These are phyloP conservation scores for Hanseniaspora osmophila DNA, from an alignment of 805 yeast species.

Conservation along the genomic window DNA sequence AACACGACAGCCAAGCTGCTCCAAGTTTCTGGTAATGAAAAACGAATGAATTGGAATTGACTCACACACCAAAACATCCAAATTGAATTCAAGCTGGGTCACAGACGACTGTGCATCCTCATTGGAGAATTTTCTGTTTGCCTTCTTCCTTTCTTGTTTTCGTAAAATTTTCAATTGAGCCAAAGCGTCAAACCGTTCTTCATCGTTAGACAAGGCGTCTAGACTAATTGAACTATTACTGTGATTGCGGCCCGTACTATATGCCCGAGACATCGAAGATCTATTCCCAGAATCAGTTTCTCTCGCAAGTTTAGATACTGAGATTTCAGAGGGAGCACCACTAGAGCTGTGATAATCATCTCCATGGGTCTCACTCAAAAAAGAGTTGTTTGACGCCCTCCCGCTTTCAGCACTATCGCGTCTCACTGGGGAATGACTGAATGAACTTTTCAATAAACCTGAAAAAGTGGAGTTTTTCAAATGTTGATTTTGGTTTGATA, in stretches of 20 bases:
- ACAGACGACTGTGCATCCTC: constrained; percentile 16
- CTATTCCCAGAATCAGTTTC: background rate
- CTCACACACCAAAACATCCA: constrained; percentile 72
- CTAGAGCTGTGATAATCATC: background rate
- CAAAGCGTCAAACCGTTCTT: constrained; percentile 4
- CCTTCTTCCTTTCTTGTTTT: constrained; percentile 1
- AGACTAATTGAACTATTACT: background rate
- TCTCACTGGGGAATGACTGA: background rate
- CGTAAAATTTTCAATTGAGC: constrained; percentile 1
- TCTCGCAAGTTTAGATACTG: background rate
- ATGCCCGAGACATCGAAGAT: background rate
- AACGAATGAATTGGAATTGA: constrained; percentile 74
- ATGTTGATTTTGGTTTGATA: background rate
- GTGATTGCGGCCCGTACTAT: too few relatives aligned
- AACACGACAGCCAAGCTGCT: constrained; percentile 63
- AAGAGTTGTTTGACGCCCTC: background rate
- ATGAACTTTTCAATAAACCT: constrained; percentile 1
- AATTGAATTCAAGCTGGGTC: constrained; percentile 7
- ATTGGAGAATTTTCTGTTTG: constrained; percentile 13
- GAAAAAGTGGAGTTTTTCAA: constrained; percentile 1
- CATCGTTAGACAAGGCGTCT: constrained; percentile 1
- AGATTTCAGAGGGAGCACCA: background rate
- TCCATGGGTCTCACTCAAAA: background rate
- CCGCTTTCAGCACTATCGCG: background rate
- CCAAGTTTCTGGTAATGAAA: constrained; percentile 48